Base-by-base conservation (phyloP, 257 asterid genomes). In the Nicotiana knightiana region DNA sequence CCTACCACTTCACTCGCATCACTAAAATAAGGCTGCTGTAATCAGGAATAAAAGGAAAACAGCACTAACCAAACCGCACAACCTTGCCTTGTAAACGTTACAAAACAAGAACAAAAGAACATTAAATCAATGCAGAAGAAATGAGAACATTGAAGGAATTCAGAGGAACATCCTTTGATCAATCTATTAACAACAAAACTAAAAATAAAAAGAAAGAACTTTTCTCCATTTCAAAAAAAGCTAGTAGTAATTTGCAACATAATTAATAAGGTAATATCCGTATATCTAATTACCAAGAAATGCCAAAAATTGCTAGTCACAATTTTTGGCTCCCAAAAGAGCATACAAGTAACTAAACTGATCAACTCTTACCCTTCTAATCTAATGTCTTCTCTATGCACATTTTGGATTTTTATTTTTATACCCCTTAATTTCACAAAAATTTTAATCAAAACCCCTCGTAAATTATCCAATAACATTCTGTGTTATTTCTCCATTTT, bases 401-500 rank as follows among this genome's bases (percentile, higher is more conserved):
- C 83, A 84, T 28, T 67, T 83, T 80, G 11, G 3, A 21, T 53
- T 65, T 55, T n/a, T 54, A 64, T 54, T 16, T 48, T 18, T 0
- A 10, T 24, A 68, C 43, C 67, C 82, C 33, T 65, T 51, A 80
- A 17, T 70, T 6, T 63, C 58, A 73, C 86, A 85, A 83, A 82
- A 86, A 63, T 75, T 7, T 21, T 62, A 88, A 85, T 76, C 48
- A 79, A 7, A 6, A 55, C 4, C 11, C 16, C 32, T 12, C 9
- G 39, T 37, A 70, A 71, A 21, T n/a, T n/a, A 37, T 2, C 37
- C 28, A 43, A 6, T 21, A 9, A 77, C 1, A 55, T n/a, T 10
- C 39, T 59, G 16, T 1, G 1, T 76, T 81, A 87, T 82, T 73
- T 88, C 70, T 85, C 89, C 21, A 76, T 43, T 79, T 90, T 89